These are phyloP conservation scores for Exophiala oligosperma DNA, from an alignment of 2,329 filamentous ascomycete species.

Conservation along the genomic window DNA sequence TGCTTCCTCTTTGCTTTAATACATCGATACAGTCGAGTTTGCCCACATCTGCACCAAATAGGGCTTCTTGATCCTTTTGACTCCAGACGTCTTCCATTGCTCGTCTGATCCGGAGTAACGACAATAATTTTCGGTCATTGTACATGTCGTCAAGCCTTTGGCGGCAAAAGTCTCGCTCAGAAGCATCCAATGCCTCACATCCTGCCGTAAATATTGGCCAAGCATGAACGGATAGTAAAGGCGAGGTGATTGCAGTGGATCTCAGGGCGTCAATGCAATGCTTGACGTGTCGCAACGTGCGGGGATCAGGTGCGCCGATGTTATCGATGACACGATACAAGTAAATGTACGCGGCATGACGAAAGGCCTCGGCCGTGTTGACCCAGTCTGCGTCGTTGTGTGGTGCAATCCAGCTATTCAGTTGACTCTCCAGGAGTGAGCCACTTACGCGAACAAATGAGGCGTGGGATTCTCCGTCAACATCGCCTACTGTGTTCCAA, in stretches of 20 bases:
- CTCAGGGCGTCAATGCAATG: not conserved
- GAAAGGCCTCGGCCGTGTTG: not conserved
- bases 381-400: not conserved
- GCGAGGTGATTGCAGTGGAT: not conserved
- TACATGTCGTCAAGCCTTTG: not conserved
- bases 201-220: not conserved
- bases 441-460: not conserved
- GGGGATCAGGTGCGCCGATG: not conserved
- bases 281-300: not conserved
- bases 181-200: not conserved
- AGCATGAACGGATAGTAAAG: not conserved
- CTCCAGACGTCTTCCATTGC: not conserved
- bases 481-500: not conserved
- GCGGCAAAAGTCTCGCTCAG: not conserved
- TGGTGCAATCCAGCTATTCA: not conserved
- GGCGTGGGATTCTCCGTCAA: not conserved
- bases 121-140: not conserved
- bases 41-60: not conserved
- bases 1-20: not conserved
- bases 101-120: not conserved
- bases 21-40: slow-evolving; percentile 1
- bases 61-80: not conserved
- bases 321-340: not conserved
- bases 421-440: not conserved
- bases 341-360: slow-evolving; percentile 1